Base-by-base conservation (phyloP, 2,329 filamentous ascomycete species). In the Epichloe glyceriae region DNA sequence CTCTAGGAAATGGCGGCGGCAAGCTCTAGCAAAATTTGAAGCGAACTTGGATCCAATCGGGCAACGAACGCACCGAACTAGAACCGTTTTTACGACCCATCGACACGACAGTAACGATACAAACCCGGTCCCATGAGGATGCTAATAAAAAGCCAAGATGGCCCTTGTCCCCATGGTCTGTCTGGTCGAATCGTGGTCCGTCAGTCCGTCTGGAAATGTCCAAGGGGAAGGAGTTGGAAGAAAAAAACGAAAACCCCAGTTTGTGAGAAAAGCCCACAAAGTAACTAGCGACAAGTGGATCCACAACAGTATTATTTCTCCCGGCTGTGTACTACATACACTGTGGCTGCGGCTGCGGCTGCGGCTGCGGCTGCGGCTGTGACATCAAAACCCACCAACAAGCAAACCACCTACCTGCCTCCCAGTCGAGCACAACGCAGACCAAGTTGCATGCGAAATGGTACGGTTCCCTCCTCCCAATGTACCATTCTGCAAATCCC, bases 21-120 rank as follows among this genome's bases (percentile, higher is more conserved):
- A 80, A 79, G 78, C 77, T 82, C 78, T 82, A 82, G 78, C 78
- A 78, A 72, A 69, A 71, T 71, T 77, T 68, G 76, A 81, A 81
- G 78, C 76, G 62, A 54, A 6, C 4, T n/a, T 19, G 1, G n/a
- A 10, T 19, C 39, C 39, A 15, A 15, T 11, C 26, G 26, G 10
- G n/a, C 39, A 10, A 10, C 4, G 39, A 41, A 11, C n/a, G 11
- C 26, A 30, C 26, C 26, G 26, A 30, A 30, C 26, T 30, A 30
- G 30, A 30, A 11, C 1, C 30, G 30, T 26, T 26, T 26, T 26
- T 8, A 2, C 8, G 30, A 30, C 30, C 26, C 30, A 11, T 11
- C 8, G 30, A 30, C 26, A 30, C 30, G 30, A 30, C 30, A 30
- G 30, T 11, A 4, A 4, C 8, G 4, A 30, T 3, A 33, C 42